Percentiles rank a stretch among this genome's conserved stretches.
phyloP scores from a whole-genome alignment of 2,329 filamentous ascomycete species.

The Pseudocercospora ulei region DNA sequence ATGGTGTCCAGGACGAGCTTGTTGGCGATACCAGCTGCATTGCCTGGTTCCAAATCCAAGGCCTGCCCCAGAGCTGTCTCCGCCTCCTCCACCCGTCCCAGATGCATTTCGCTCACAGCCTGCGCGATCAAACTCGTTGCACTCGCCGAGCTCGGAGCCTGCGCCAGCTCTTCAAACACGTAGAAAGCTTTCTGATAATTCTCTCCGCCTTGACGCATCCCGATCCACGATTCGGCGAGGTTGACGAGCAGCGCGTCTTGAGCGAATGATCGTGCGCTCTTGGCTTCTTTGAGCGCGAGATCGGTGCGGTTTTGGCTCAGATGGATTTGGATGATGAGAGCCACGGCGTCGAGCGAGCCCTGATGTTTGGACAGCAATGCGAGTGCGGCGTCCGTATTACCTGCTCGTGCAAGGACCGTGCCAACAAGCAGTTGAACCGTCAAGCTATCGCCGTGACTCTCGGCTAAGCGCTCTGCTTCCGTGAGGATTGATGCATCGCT shows the following conservation, averaged over 20 bases:
- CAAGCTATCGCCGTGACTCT: conserved; percentile 58
- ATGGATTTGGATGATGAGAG: conserved; percentile 84
- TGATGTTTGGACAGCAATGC: conserved; percentile 71
- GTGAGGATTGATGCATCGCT: conserved; percentile 39
- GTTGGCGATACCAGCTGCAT: conserved; percentile 71
- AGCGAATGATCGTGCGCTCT: conserved; percentile 79
- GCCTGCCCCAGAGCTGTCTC: conserved; percentile 78
- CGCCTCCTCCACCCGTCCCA: conserved; percentile 79
- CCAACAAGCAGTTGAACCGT: conserved; percentile 73
- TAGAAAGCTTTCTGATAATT: conserved; percentile 97
- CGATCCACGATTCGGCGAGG: conserved; percentile 90
- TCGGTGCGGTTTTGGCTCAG: conserved; percentile 85
- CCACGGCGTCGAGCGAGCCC: conserved; percentile 67
- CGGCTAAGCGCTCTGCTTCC: conserved; percentile 59
- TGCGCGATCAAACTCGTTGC: conserved; percentile 70
- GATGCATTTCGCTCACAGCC: conserved; percentile 81
- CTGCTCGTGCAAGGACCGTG: conserved; percentile 70
- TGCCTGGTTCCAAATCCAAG: conserved; percentile 59
- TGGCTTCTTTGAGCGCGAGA: conserved; percentile 80
- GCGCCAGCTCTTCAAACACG: conserved; percentile 91
- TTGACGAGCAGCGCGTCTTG: conserved; percentile 92
- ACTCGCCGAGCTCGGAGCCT: conserved; percentile 70
- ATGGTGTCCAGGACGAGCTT: conserved; percentile 68
- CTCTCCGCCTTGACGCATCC: conserved; percentile 79
- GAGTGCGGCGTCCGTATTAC: conserved; percentile 76